Base-by-base conservation (phyloP, 208 protist species). In the Kentomonas sorsogonicus region DNA sequence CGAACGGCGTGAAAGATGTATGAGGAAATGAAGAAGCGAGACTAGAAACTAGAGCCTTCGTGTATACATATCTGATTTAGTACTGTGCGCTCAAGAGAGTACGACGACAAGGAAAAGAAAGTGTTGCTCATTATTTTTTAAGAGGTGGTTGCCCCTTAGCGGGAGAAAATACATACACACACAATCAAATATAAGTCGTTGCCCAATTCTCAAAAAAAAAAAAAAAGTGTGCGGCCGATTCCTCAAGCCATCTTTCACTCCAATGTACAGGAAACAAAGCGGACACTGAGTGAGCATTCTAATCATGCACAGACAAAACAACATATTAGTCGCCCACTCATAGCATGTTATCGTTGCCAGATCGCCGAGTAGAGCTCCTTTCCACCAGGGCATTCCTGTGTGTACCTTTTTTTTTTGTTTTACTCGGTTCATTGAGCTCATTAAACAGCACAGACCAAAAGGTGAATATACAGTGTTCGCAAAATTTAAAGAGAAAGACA, bases 31-130 rank as follows among this genome's bases (percentile, higher is more conserved):
- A 38, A 38, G 33, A 38, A 38, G 33, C 33, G 7, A 38, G 5
- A 38, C 5, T 15, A 38, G n/a, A n/a, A n/a, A n/a, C n/a, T n/a
- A 38, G 11, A 38, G 33, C 11, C 7, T 11, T 38, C 11, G 33
- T 38, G 11, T 11, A 38, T 38, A 38, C 11, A 11, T 38, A 15
- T 38, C 33, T 38, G 11, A 15, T 38, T 38, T 38, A n/a, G 3
- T 6, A 33, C 20, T 7, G 2, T 50, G 2, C 20, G 13, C 3
- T 9, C 7, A 2, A 11, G 1, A 23, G 5, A 30, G 33, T 29
- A 57, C 20, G 20, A 30, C 38, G 9, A 45, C 31, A 45, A 57
- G 22, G 44, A 57, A 15, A 33, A 40, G 4, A 45, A 26, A 4
- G 26, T 6, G 3, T 26, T 36, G 7, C 33, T 36, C 7, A 36